Base-by-base conservation (phyloP, 1,284 basidiomycete species). In the Hypsizygus ulmarius region DNA sequence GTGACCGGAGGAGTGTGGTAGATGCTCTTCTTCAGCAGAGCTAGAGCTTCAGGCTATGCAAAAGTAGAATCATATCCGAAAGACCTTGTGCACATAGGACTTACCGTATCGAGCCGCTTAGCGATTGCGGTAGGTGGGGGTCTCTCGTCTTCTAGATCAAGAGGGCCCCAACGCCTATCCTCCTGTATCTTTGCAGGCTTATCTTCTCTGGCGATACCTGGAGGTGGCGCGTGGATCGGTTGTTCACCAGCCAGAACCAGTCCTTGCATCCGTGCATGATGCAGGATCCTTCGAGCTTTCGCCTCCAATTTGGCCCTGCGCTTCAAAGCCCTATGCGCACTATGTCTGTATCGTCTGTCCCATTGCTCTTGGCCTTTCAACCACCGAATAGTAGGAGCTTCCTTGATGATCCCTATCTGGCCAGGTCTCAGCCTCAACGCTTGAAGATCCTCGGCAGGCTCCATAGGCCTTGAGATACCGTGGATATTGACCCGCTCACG, bases 401-500 rank as follows among this genome's bases (percentile, higher is more conserved):
- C 82, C 57, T 80, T 82, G 60, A 92, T 81, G 33, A 88, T 66
- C 1, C 88, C 86, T 47, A 89, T 75, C 44, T 87, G 71, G 6
- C 74, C 71, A 0, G 75, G 68, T 0, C 73, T 69, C 43, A 93
- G 64, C 4, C 70, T 69, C 27, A 93, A 69, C 0, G 77, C 82
- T 2, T 67, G 58, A 1, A 95, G 70, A 11, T 84, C 73, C 1
- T 74, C 68, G 39, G 68, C 69, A 0, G 80, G 72, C 61, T 95
- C 91, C 71, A 95, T 81, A 0, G 81, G 75, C 12, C 92, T 78
- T 4, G 82, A 70, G 3, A 69, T 64, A 2, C 91, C 91, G 14
- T 74, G 67, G 9, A 85, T 75, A 50, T 85, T 77, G 16, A 95
- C 84, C 5, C 92, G 79, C 62, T 95, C 89, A 9, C 92, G 81